phyloP scores from a whole-genome alignment of 805 yeast genomes.

The Vanderwaltozyma yarrowii region DNA sequence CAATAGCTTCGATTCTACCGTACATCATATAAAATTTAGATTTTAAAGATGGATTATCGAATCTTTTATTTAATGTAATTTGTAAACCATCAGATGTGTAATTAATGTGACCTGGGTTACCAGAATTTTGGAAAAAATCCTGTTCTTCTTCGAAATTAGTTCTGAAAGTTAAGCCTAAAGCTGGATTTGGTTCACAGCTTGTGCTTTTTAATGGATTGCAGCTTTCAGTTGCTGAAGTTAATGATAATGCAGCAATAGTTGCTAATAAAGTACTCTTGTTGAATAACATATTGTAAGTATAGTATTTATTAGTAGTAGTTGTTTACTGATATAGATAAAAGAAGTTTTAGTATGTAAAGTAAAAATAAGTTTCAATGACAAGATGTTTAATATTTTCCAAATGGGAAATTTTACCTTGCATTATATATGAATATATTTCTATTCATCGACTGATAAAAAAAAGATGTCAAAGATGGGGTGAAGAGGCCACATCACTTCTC shows the following conservation, averaged over 20 bases:
- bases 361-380: too few relatives aligned
- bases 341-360: too few relatives aligned
- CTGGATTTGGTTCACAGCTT: conserved; percentile 42
- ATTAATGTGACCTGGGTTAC: conserved; percentile 35
- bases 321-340: too few relatives aligned
- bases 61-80: conserved; percentile 49
- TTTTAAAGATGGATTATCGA: conserved; percentile 67
- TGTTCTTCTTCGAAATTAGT: conserved; percentile 41
- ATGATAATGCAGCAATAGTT: not conserved
- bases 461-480: too few relatives aligned
- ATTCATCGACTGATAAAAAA: too few relatives aligned
- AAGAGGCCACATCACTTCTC: too few relatives aligned
- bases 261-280: not conserved
- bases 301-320: too few relatives aligned
- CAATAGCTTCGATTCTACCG: conserved; percentile 66
- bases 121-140: conserved; percentile 33
- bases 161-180: conserved; percentile 47
- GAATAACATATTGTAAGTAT: conserved; percentile 1
- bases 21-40: conserved; percentile 83
- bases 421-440: too few relatives aligned
- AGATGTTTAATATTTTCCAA: too few relatives aligned
- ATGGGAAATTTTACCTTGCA: too few relatives aligned
- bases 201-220: conserved; percentile 38
- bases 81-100: conserved; percentile 48
- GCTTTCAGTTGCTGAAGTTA: conserved; percentile 5